Base-by-base conservation (phyloP, 768 basidiomycete genomes). In the Xanthoconium stramineum region DNA sequence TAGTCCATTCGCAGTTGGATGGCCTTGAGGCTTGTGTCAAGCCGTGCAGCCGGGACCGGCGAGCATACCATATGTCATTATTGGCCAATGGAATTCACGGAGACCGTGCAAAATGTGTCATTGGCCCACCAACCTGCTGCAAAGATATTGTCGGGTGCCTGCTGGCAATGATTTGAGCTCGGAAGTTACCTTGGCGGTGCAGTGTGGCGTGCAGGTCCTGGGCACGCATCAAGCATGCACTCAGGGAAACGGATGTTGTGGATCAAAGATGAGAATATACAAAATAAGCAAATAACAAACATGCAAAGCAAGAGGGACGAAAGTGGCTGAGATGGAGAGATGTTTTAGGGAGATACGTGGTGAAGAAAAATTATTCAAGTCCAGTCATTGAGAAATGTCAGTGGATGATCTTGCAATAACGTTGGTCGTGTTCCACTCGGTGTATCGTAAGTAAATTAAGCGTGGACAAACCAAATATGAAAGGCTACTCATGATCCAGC, bases 401-500 rank as follows among this genome's bases (percentile, higher is more conserved):
- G 56, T 38, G 39, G 37, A 39, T 56, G 48, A 32, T 59, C 56
- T 60, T 53, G 61, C 48, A 63, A 51, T 55, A 48, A 48, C 35
- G 44, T 47, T 35, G 58, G 40, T 58, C 55, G 44, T 52, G 49
- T 53, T 45, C 50, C 62, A 54, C 32, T 51, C 43, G 55, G 36
- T 48, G 40, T 60, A 53, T 58, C 53, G 29, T 59, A 58, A 60
- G 55, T 48, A 58, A 60, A 56, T 60, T 53, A 58, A 57, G 57
- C 45, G 38, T 20, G 44, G 55, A 55, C 52, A 58, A 60, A 61
- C 57, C 60, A 48, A 57, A 51, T 32, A 59, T 57, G 49, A 56
- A 51, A 35, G 38, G 39, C 50, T 68, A 65, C 50, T 73, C 69
- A 52, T 80, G 76, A 63, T 84, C 81, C 53, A 81, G 66, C 29